Evolutionary conservation across 768 basidiomycete genomes (phyloP).

Genomic region (Piloderma croceum): DNA sequence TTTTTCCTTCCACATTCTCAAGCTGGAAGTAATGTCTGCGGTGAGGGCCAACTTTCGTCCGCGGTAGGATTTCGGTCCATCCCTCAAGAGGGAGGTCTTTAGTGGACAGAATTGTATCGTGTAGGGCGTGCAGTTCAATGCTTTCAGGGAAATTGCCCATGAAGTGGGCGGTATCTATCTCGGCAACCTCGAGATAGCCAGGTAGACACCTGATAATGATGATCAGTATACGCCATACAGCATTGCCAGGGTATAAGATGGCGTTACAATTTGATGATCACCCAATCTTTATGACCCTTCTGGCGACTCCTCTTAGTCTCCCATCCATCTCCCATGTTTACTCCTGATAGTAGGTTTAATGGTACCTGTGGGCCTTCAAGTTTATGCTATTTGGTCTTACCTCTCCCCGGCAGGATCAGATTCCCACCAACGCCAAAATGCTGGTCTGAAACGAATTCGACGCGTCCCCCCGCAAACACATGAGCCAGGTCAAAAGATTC

Average conservation of each 20-base stretch:
- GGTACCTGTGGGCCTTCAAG: conserved; percentile 1
- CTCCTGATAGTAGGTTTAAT: conserved; percentile 34
- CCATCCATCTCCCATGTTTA: conserved; percentile 98
- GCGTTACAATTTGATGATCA: conserved; percentile 78
- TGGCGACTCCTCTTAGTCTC: conserved; percentile 87
- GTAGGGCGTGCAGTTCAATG: conserved; percentile 67
- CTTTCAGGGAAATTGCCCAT: conserved; percentile 94
- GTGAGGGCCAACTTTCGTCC: conserved; percentile 83
- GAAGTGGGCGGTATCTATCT: conserved; percentile 94
- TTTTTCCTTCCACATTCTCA: conserved; percentile 49
- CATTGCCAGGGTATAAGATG: not conserved
- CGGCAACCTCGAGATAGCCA: conserved; percentile 67
- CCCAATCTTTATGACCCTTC: conserved; percentile 86
- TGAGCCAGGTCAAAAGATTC: conserved; percentile 79
- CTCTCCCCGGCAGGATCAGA: conserved; percentile 86
- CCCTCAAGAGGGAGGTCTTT: conserved; percentile 18
- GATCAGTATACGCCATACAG: conserved; percentile 6
- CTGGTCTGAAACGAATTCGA: conserved; percentile 84
- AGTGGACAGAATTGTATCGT: conserved; percentile 29
- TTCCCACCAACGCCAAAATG: conserved; percentile 93
- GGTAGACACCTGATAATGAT: conserved; percentile 53
- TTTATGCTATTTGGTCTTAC: conserved; percentile 21
- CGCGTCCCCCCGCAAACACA: conserved; percentile 83
- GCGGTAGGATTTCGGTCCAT: conserved; percentile 74
- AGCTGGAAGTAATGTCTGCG: conserved; percentile 86